Base-by-base conservation (phyloP, 2,329 filamentous ascomycete species). In the Sphaceloma murrayae region DNA sequence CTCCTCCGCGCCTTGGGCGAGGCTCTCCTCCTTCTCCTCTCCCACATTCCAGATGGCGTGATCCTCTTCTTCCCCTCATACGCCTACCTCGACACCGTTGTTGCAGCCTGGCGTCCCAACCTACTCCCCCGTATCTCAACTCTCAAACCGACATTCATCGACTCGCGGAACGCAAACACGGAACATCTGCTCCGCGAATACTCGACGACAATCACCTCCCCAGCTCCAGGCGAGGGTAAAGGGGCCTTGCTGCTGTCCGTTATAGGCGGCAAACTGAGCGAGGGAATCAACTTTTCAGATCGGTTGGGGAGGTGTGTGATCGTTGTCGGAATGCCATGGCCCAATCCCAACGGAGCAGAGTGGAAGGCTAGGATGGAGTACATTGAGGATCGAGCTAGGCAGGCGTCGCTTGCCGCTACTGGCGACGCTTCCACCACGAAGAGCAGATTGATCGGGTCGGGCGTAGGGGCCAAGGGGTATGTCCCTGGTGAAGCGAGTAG, bases 241-340 rank as follows among this genome's bases (percentile, higher is more conserved):
- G 88, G 88, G 0, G 89, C 84, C 0, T 66, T 96, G 0, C 73
- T 98, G 0, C 74, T 98, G 18, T 88, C 86, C 44, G 88, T 98
- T 2, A 82, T 98, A 2, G 89, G 89, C 45, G 91, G 91, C 10
- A 94, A 89, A 53, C 81, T 98, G 66, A 94, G 85, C 47, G 91
- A 98, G 64, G 91, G 91, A 52, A 98, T 98, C 67, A 98, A 98
- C 64, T 98, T 98, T 66, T 89, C 85, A 0, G 88, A 98, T 64
- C 72, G 74, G 2, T 77, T 98, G 0, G 91, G 91, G 1, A 80
- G 91, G 18, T 89, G 85, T 44, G 87, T 98, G 6, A 69, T 94
- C 10, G 82, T 96, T n/a, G 77, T 96, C 10, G 91, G 91, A 0
- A 67, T 98, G 3, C 91, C 91, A 0, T 98, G 93, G 54, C 87